phyloP scores from a whole-genome alignment of 768 basidiomycete species.

The Suillus alpinus region DNA sequence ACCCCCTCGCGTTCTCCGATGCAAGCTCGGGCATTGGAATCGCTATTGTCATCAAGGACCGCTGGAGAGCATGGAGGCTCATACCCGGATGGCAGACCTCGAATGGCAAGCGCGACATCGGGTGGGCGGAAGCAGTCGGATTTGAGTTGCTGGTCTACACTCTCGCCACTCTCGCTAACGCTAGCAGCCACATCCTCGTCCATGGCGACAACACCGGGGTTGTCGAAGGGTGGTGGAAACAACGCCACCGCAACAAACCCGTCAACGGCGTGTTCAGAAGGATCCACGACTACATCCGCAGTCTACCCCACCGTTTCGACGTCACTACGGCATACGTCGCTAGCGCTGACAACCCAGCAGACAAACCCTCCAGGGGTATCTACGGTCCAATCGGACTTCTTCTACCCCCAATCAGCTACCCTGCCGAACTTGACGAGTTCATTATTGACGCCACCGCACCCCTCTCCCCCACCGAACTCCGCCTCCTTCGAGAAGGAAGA shows the following conservation, averaged over 20 bases:
- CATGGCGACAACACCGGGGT: slow-evolving; percentile 11
- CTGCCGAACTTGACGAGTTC: slow-evolving; percentile 10
- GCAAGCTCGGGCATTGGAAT: too few species aligned
- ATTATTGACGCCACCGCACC: slow-evolving; percentile 1
- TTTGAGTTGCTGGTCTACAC: slow-evolving; percentile 12
- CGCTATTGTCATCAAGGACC: fast-evolving
- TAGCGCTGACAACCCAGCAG: slow-evolving; percentile 7
- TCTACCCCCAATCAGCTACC: slow-evolving; percentile 14
- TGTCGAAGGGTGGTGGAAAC: slow-evolving; percentile 11
- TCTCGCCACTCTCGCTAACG: neutral
- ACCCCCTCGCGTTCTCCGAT: too few species aligned
- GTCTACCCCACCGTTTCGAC: neutral
- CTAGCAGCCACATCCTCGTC: neutral
- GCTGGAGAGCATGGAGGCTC: slow-evolving; percentile 10
- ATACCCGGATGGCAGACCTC: slow-evolving; percentile 11
- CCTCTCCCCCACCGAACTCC: neutral
- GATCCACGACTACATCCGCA: neutral
- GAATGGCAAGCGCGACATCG: slow-evolving; percentile 9
- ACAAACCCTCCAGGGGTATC: slow-evolving; percentile 9
- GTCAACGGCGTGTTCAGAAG: slow-evolving; percentile 13
- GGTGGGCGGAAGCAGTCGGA: slow-evolving; percentile 18
- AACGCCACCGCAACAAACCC: slow-evolving; percentile 5
- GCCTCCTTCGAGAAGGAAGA: neutral
- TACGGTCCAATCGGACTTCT: slow-evolving; percentile 2
- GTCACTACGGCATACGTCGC: neutral